phyloP scores from a whole-genome alignment of 768 basidiomycete species.

The Leccinum uliginosum region DNA sequence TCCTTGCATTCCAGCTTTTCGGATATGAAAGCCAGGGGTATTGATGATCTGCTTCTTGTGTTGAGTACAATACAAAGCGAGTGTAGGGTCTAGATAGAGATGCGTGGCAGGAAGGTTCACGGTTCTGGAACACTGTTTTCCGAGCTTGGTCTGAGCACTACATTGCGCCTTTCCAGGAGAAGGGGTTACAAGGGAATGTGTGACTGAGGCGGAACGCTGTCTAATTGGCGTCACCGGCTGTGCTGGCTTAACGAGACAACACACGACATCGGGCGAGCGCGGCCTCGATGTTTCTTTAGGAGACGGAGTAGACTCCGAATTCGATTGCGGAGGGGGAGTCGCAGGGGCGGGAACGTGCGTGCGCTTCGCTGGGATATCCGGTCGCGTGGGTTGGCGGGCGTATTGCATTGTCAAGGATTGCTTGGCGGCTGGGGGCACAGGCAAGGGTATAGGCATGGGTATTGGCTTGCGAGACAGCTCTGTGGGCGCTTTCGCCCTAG shows the following conservation, averaged over 20 bases:
- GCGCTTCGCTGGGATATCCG: conserved; percentile 10
- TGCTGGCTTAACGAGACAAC: conserved; percentile 10
- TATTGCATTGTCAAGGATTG: conserved; percentile 20
- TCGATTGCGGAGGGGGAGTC: conserved; percentile 27
- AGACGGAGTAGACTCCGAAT: conserved; percentile 28
- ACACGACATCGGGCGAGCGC: conserved; percentile 2
- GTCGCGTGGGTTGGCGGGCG: conserved; percentile 17
- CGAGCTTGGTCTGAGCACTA: conserved; percentile 59
- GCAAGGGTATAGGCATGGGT: conserved; percentile 27
- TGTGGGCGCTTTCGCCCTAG: not conserved
- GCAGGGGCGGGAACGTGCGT: conserved; percentile 17
- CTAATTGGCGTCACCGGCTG: conserved; percentile 12
- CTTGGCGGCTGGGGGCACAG: conserved; percentile 27
- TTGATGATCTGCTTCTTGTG: conserved; percentile 53
- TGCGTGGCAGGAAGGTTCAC: conserved; percentile 42
- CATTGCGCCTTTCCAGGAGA: conserved; percentile 43
- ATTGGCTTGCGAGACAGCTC: conserved; percentile 12
- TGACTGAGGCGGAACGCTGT: conserved; percentile 19
- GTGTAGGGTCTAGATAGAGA: conserved; percentile 23
- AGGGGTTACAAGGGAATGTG: conserved; percentile 16
- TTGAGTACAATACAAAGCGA: conserved; percentile 55
- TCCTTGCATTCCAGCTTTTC: conserved; percentile 33
- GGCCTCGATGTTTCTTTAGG: conserved; percentile 4
- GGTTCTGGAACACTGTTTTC: conserved; percentile 55
- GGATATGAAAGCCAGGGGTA: conserved; percentile 53